Evolutionary conservation across 164 flowering plant genomes (phyloP).

Genomic region (Stephania yunnanensis): DNA sequence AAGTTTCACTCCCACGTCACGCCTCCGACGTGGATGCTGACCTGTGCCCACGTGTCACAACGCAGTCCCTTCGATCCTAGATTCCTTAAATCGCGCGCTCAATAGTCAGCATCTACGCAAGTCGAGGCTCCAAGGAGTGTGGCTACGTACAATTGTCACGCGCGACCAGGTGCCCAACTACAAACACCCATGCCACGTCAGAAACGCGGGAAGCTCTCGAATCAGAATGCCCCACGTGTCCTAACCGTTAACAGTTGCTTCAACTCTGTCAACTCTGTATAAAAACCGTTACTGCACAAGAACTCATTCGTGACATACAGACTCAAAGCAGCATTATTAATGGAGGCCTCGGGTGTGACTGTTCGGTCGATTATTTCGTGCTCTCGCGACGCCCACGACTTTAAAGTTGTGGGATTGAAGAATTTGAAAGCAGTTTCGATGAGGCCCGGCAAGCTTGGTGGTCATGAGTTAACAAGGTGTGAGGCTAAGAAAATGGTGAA

Average conservation of each 20-base stretch:
- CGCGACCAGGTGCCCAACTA: conserved; percentile 9
- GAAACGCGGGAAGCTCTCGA: not conserved
- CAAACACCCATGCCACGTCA: conserved; percentile 10
- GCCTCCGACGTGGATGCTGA: conserved; percentile 8
- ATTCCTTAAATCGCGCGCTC: not conserved
- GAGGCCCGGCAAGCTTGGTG: conserved; percentile 8
- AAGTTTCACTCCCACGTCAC: not conserved
- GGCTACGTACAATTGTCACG: conserved; percentile 9
- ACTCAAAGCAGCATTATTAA: conserved; percentile 12
- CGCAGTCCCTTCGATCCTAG: conserved; percentile 1
- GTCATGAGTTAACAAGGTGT: conserved; percentile 18
- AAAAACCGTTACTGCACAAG: conserved; percentile 5
- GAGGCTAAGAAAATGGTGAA: conserved; percentile 7
- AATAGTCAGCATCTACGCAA: not conserved
- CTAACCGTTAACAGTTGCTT: not conserved
- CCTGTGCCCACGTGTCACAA: conserved; percentile 8
- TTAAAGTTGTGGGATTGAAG: conserved; percentile 1
- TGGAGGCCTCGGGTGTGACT: conserved; percentile 37
- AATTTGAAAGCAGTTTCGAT: not conserved
- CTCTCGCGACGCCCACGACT: conserved; percentile 15
- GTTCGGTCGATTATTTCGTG: conserved; percentile 21
- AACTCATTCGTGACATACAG: not conserved
- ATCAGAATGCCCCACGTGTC: conserved; percentile 6
- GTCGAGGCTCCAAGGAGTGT: conserved; percentile 8
- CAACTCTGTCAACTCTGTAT: not conserved